These are phyloP conservation scores for Exophiala sp. DNA, from an alignment of 2,329 filamentous ascomycete genomes.

Conservation along the genomic window DNA sequence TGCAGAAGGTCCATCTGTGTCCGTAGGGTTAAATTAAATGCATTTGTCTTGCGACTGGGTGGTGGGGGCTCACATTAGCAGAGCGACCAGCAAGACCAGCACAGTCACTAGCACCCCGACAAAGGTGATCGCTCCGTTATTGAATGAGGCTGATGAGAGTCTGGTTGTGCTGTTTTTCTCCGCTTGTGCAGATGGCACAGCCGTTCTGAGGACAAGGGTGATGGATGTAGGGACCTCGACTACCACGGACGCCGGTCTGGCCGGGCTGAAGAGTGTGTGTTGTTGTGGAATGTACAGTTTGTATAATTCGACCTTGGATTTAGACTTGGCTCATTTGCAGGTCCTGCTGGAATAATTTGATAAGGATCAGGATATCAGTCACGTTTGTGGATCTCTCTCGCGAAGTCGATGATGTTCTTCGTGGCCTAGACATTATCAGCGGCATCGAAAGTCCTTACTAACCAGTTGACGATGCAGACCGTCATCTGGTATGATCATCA, in stretches of 20 bases:
- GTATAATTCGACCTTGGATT: neutral
- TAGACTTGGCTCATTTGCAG: neutral
- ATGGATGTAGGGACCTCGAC: neutral
- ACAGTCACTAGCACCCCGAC: conserved; percentile 3
- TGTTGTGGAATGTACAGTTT: conserved; percentile 14
- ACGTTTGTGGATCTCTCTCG: neutral
- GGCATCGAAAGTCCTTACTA: neutral
- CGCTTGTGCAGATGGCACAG: neutral
- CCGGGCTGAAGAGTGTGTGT: neutral
- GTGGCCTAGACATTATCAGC: neutral
- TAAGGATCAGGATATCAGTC: too few relatives aligned
- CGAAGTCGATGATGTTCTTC: neutral
- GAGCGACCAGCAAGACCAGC: neutral
- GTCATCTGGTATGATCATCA: neutral
- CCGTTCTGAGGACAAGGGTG: neutral
- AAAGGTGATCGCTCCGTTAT: neutral
- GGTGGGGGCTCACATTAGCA: neutral
- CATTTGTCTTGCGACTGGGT: neutral
- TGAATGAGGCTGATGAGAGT: neutral
- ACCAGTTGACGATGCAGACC: too few relatives aligned
- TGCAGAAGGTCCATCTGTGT: conserved; percentile 10
- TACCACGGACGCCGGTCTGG: neutral
- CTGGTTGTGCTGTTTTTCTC: neutral
- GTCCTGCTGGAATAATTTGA: too few relatives aligned
- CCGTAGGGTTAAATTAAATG: neutral